Percentiles rank a stretch among this genome's conserved stretches.
Conservation (phyloP, 768 basidiomycete species). For the Tulasnella calospora region DNA sequence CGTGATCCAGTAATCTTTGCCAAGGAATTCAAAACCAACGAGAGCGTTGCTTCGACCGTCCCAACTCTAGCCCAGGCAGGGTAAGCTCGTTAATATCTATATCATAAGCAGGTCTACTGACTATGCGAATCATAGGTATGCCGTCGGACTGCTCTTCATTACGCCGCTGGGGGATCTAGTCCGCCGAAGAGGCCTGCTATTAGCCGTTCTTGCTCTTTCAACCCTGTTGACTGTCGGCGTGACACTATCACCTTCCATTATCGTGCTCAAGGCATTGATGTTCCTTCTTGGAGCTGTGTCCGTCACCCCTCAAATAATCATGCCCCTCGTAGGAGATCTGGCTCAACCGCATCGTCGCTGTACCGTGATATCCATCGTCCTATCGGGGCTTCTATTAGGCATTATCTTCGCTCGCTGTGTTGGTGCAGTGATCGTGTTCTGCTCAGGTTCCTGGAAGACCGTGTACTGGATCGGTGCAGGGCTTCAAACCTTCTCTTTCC, state of each 20-base stretch:
- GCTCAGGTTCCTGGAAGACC: conserved; percentile 52
- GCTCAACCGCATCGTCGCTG: conserved; percentile 69
- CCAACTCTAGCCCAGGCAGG: conserved; percentile 36
- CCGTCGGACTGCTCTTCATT: conserved; percentile 64
- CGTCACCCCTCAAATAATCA: conserved; percentile 58
- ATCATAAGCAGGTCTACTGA: conserved; percentile 15
- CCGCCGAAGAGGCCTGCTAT: conserved; percentile 63
- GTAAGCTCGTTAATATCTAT: not conserved
- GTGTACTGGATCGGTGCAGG: conserved; percentile 45
- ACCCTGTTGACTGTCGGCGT: conserved; percentile 65
- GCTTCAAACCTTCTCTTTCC: conserved; percentile 30
- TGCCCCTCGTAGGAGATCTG: conserved; percentile 76
- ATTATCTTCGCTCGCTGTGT: conserved; percentile 72
- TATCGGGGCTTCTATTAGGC: conserved; percentile 54
- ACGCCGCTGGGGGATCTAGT: conserved; percentile 81
- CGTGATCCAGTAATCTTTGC: conserved; percentile 31
- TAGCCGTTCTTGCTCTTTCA: conserved; percentile 52
- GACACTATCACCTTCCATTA: conserved; percentile 54
- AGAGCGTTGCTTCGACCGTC: conserved; percentile 34
- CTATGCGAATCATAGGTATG: conserved; percentile 47
- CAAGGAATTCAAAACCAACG: conserved; percentile 31
- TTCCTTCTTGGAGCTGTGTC: conserved; percentile 67
- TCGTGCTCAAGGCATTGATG: conserved; percentile 59
- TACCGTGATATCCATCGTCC: conserved; percentile 61
- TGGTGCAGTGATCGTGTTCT: conserved; percentile 69